Base-by-base conservation (phyloP, 2,329 filamentous ascomycete genomes). In the Neoscytalidium dimidiatum region DNA sequence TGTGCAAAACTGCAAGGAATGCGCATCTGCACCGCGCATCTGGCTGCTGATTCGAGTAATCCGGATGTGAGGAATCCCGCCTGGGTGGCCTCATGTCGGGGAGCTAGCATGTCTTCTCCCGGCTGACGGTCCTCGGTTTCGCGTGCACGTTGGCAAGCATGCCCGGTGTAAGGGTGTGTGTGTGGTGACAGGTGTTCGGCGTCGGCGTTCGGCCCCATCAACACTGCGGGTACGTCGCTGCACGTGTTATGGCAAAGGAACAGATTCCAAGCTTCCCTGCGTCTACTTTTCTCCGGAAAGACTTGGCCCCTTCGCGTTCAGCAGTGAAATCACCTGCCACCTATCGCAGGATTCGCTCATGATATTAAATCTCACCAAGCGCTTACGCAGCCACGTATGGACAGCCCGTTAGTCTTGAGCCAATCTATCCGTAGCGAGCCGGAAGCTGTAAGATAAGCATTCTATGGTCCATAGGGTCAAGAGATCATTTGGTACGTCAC, bases 181-280 rank as follows among this genome's bases (percentile, higher is more conserved):
- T 60, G 28, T 60, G 56, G 56, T 46, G 38, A 46, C 56, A 60
- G 56, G 41, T 60, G 56, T 46, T 60, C 56, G 56, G 56, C 8
- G 56, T 60, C 41, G 38, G 56, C 14, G 26, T 31, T 31, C 53
- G 53, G 38, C 53, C 53, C 53, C 53, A 58, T 31, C 52, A 48
- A 41, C 35, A 57, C 52, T 21, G 52, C 43, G 33, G 17, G 35
- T 21, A 41, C 26, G 41, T 26, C 6, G 38, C 28, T 14, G 56
- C 56, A 60, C 56, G 56, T 60, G 56, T 60, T 41, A 31, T 19
- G 8, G 8, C 33, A n/a, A 41, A 28, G 31, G 23, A 44, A 13
- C 5, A 3, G n/a, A 17, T 21, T 60, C 13, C 38, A 5, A 29
- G 33, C 56, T 60, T 60, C 56, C 56, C 26, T 46, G n/a, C n/a